These are phyloP conservation scores for Anthracocystis setariae DNA, from an alignment of 1,284 basidiomycete genomes.

Conservation along the genomic window DNA sequence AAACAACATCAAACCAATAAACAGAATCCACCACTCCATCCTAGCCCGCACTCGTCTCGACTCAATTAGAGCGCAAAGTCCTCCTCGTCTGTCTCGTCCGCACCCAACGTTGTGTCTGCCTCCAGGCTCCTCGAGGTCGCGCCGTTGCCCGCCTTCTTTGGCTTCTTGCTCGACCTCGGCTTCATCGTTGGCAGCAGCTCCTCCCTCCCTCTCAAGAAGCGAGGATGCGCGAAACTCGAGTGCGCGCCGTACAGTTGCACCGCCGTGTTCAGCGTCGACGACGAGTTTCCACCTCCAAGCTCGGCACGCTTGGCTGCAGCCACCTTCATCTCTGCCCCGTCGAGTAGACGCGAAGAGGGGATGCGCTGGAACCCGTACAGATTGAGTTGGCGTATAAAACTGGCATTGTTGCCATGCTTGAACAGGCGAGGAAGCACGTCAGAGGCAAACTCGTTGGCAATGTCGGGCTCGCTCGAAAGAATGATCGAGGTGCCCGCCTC, in stretches of 20 bases:
- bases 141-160: constrained; percentile 50
- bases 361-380: constrained; percentile 67
- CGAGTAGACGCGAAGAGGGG: constrained; percentile 61
- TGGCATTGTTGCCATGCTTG: constrained; percentile 67
- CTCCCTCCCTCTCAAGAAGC: constrained; percentile 62
- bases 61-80: constrained; percentile 33
- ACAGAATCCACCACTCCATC: neutral
- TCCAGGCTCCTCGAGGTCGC: constrained; percentile 23
- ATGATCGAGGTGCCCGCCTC: constrained; percentile 65
- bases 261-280: constrained; percentile 58
- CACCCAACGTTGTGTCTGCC: constrained; percentile 29
- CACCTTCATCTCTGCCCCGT: constrained; percentile 58
- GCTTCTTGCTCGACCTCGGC: constrained; percentile 66
- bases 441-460: constrained; percentile 63
- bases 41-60: neutral
- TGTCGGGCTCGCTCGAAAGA: constrained; percentile 62
- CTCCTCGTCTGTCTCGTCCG: constrained; percentile 53
- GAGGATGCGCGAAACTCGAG: constrained; percentile 65
- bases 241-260: constrained; percentile 64
- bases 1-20: neutral
- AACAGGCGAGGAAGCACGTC: constrained; percentile 64
- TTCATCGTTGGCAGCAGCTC: constrained; percentile 64
- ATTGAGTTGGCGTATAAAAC: constrained; percentile 66
- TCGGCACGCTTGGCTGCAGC: constrained; percentile 45
- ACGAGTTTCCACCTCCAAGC: constrained; percentile 15